Conservation (phyloP, 2,329 filamentous ascomycete genomes). For the Hymenoscyphus albidus region DNA sequence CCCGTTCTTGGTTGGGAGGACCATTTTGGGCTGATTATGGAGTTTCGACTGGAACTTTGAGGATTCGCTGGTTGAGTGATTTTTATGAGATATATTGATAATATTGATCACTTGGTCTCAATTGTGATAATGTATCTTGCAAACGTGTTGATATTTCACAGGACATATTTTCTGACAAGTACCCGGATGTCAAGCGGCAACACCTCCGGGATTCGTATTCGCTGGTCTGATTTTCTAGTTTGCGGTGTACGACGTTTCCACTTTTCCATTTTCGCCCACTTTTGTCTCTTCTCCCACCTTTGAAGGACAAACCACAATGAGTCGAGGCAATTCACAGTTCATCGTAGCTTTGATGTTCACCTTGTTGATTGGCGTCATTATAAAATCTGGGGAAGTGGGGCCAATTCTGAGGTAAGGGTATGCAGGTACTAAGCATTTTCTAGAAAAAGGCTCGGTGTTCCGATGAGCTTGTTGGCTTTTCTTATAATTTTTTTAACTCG, state of each 20-base stretch:
- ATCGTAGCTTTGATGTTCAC: no score
- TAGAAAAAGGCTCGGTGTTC: not conserved
- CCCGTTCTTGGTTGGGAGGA: slow-evolving; percentile 13
- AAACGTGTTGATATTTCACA: not conserved
- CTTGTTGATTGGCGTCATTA: no score
- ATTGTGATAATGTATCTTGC: no score
- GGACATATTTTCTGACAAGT: not conserved
- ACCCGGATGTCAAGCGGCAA: not conserved
- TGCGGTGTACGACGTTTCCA: not conserved
- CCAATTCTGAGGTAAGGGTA: not conserved
- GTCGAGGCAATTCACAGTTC: not conserved
- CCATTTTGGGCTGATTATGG: not conserved
- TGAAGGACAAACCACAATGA: not conserved
- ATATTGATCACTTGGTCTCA: no score
- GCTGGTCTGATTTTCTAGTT: not conserved
- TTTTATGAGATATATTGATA: not conserved
- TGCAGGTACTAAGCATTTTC: not conserved
- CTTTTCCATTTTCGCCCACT: not conserved
- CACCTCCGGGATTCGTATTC: not conserved
- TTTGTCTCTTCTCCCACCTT: not conserved
- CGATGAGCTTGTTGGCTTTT: not conserved
- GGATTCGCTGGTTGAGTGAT: not conserved
- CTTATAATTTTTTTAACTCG: not conserved
- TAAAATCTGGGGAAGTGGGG: not conserved
- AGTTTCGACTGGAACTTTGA: not conserved